Percentiles rank a stretch among this genome's conserved stretches.
Conservation (phyloP, 208 protist species). For the Trypanosoma conorhini region DNA sequence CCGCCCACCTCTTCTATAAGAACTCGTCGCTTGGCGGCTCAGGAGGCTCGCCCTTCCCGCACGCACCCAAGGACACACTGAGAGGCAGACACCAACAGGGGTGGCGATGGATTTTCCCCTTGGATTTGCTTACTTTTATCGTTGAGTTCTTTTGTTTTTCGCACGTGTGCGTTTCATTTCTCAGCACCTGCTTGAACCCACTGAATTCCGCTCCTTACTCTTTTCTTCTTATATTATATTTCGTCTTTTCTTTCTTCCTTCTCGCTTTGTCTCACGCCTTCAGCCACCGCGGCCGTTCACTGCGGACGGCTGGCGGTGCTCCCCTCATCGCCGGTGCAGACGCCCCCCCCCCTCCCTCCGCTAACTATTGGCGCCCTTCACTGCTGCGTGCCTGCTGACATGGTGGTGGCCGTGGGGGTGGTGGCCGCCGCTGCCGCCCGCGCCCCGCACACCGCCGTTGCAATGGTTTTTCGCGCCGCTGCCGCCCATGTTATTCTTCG, state of each 20-base stretch:
- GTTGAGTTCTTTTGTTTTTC: background rate
- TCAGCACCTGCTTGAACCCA: background rate
- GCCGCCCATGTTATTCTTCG: background rate
- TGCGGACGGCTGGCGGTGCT: background rate
- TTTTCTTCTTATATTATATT: too few species aligned
- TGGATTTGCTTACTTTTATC: background rate
- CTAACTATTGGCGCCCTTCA: slow-evolving; percentile 2
- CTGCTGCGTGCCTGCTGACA: slow-evolving; percentile 17
- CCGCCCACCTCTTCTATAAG: background rate
- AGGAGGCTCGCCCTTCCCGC: background rate
- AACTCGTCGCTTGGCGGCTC: background rate
- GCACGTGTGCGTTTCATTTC: background rate
- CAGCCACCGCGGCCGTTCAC: background rate
- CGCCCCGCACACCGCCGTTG: background rate
- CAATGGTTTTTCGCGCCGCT: slow-evolving; percentile 4
- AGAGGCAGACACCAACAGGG: background rate
- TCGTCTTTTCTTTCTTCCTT: background rate
- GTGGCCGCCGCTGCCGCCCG: slow-evolving; percentile 22
- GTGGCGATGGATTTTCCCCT: background rate
- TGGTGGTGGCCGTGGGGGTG: slow-evolving; percentile 32
- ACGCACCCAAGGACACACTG: background rate
- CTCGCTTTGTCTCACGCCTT: background rate
- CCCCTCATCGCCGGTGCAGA: background rate
- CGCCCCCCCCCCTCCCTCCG: background rate
- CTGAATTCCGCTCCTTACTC: background rate